These are phyloP conservation scores for Geotrichum siamense DNA, from an alignment of 1,139 yeast species.

Conservation along the genomic window DNA sequence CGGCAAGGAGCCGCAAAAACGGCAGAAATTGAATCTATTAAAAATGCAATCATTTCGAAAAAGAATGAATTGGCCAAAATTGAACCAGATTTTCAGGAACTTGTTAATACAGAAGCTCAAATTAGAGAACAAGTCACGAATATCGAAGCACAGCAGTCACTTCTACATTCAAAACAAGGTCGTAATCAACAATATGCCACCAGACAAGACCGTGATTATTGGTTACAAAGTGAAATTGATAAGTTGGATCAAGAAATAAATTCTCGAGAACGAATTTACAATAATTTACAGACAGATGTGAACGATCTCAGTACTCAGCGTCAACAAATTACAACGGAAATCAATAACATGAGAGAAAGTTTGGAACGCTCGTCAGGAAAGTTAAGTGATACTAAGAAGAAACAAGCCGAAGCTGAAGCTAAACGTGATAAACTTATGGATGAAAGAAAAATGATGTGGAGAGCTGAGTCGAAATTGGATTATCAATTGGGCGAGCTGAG, in stretches of 20 bases:
- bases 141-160: slow-evolving; percentile 50
- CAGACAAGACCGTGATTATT: slow-evolving; percentile 54
- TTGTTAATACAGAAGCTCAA: slow-evolving; percentile 40
- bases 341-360: slow-evolving; percentile 28
- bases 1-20: slow-evolving; percentile 17
- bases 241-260: slow-evolving; percentile 36
- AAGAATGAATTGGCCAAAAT: slow-evolving; percentile 19
- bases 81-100: slow-evolving; percentile 25
- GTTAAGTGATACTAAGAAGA: slow-evolving; percentile 21
- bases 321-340: slow-evolving; percentile 18
- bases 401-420: slow-evolving; percentile 18
- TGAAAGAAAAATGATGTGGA: slow-evolving; percentile 66
- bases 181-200: slow-evolving; percentile 55
- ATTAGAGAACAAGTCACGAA: slow-evolving; percentile 41
- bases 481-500: slow-evolving; percentile 50
- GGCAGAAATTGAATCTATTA: slow-evolving; percentile 39
- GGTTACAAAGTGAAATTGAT: slow-evolving; percentile 52
- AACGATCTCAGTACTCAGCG: slow-evolving; percentile 22
- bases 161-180: slow-evolving; percentile 66
- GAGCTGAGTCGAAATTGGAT: slow-evolving; percentile 62
- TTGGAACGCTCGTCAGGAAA: slow-evolving; percentile 33
- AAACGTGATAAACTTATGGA: slow-evolving; percentile 44
- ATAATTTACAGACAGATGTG: slow-evolving; percentile 22
- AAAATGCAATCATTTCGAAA: slow-evolving; percentile 24
- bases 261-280: slow-evolving; percentile 23